These are phyloP conservation scores for Colletotrichum zoysiae DNA, from an alignment of 2,329 filamentous ascomycete genomes.

Conservation along the genomic window DNA sequence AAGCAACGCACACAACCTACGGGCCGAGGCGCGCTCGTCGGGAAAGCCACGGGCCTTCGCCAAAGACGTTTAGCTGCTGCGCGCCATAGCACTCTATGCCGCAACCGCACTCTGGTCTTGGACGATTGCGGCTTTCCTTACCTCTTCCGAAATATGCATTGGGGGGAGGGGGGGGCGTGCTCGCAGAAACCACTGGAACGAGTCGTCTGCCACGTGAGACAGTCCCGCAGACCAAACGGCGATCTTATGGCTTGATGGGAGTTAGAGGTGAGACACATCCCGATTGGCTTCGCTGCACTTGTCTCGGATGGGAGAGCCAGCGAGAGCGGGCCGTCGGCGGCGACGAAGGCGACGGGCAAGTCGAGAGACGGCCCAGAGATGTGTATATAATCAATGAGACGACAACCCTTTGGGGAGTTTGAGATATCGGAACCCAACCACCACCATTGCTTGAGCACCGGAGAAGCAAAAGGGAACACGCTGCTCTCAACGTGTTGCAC, in stretches of 20 bases:
- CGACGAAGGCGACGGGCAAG: not conserved
- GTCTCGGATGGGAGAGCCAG: not conserved
- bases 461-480: not conserved
- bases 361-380: not conserved
- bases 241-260: not conserved
- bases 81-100: not conserved
- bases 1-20: not conserved
- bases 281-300: not conserved
- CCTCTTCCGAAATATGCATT: not conserved
- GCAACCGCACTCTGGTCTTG: conserved; percentile 11
- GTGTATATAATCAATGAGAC: not conserved
- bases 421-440: not conserved
- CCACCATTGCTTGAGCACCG: not conserved
- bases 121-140: not conserved
- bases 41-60: not conserved
- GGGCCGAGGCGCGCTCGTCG: not conserved
- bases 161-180: not conserved
- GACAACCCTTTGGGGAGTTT: not conserved
- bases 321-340: not conserved
- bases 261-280: not conserved
- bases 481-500: not conserved
- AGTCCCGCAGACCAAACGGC: not conserved
- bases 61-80: not conserved
- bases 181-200: too few species aligned
- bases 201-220: not conserved